These are phyloP conservation scores for Fusarium foetens DNA, from an alignment of 2,329 filamentous ascomycete species.

Conservation along the genomic window DNA sequence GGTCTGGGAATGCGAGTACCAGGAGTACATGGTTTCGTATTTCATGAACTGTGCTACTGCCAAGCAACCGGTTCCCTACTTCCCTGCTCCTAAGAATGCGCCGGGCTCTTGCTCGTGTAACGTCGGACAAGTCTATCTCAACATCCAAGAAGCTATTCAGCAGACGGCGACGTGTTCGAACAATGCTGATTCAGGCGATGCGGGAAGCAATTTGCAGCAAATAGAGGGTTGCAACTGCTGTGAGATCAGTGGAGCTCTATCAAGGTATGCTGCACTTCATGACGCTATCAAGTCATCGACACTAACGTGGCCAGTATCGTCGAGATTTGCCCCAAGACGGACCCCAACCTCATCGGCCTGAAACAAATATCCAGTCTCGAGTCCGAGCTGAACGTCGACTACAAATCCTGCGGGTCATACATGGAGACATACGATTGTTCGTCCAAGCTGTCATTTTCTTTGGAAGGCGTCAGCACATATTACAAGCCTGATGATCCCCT, in stretches of 20 bases:
- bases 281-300: accelerated
- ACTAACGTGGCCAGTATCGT: background rate
- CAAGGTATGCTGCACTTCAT: background rate
- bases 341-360: background rate
- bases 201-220: background rate
- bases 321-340: background rate
- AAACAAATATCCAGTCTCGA: background rate
- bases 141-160: background rate
- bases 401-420: background rate
- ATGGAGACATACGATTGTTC: background rate
- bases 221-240: background rate
- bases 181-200: background rate
- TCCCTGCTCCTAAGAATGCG: background rate
- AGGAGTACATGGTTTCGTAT: background rate
- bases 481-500: background rate
- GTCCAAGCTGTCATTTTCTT: background rate
- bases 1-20: background rate
- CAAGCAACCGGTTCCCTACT: background rate
- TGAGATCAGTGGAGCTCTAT: background rate
- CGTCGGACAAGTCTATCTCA: background rate
- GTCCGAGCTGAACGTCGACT: background rate
- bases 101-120: background rate
- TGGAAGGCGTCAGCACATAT: background rate
- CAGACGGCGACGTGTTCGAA: background rate
- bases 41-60: background rate